Conservation (phyloP, 305 asterid genomes). For the Fraxinus paxiana region DNA sequence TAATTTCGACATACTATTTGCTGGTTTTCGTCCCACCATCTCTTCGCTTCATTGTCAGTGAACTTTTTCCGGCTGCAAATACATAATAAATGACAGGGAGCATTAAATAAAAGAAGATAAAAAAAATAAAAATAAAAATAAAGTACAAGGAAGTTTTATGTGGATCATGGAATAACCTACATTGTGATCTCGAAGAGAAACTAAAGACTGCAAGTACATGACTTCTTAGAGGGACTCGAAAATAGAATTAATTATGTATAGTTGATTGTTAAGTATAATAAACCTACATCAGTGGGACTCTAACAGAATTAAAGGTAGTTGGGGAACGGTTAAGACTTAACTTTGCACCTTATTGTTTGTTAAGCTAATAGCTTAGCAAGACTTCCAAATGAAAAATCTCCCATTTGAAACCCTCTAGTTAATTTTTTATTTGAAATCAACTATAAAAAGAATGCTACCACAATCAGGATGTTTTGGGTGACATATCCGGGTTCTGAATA, state of each 20-base stretch:
- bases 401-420: neutral
- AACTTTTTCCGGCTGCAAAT: conserved; percentile 43
- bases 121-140: neutral
- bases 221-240: neutral
- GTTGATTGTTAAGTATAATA: neutral
- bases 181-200: neutral
- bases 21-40: conserved; percentile 57
- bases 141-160: neutral
- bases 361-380: neutral
- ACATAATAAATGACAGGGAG: neutral
- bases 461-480: neutral
- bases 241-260: neutral
- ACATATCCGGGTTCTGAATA: neutral
- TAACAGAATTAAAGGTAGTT: neutral
- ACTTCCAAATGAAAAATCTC: neutral
- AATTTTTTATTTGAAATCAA: neutral
- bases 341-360: neutral
- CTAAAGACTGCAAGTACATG: neutral
- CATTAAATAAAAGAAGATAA: neutral
- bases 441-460: neutral
- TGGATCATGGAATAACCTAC: neutral
- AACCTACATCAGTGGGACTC: neutral
- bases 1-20: conserved; percentile 30
- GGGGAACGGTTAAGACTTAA: neutral
- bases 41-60: conserved; percentile 37